phyloP scores from a whole-genome alignment of 306 rosid genomes.

The Lupinus albus region DNA sequence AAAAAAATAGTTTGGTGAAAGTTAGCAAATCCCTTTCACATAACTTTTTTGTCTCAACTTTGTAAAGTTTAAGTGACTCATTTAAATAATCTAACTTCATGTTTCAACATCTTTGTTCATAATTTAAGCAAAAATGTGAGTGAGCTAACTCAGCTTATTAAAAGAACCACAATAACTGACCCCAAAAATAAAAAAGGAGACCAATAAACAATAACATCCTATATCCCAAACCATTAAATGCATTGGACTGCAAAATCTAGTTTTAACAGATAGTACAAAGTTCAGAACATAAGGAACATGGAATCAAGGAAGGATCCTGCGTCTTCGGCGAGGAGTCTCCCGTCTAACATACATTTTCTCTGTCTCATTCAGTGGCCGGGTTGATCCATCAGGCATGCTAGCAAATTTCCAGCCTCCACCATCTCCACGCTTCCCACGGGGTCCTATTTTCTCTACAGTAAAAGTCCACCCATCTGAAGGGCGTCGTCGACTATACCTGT shows the following conservation, averaged over 20 bases:
- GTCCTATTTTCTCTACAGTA: constrained; percentile 82
- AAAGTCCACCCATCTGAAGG: constrained; percentile 75
- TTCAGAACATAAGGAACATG: neutral
- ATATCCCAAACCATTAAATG: constrained; percentile 27
- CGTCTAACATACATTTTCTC: constrained; percentile 86
- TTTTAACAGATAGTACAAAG: constrained; percentile 31
- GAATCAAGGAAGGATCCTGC: constrained; percentile 77
- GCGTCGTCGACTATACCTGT: constrained; percentile 80
- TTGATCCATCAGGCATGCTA: constrained; percentile 86
- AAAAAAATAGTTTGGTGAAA: too few species aligned
- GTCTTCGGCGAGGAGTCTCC: constrained; percentile 81
- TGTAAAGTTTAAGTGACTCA: too few species aligned
- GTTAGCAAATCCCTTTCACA: too few species aligned
- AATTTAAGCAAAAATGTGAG: constrained; percentile 3
- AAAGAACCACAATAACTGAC: constrained; percentile 23
- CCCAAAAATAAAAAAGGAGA: neutral
- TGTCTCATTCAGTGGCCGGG: constrained; percentile 76
- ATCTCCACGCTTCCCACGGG: constrained; percentile 75
- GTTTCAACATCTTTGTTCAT: constrained; percentile 12
- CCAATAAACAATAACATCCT: constrained; percentile 26
- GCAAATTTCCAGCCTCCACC: constrained; percentile 93
- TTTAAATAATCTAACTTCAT: too few species aligned
- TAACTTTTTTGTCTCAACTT: too few species aligned
- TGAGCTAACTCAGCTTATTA: constrained; percentile 17
- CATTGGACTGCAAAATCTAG: constrained; percentile 26